Evolutionary conservation across 2,329 filamentous ascomycete genomes (phyloP).

Genomic region (Pestalotiopsis fici): DNA sequence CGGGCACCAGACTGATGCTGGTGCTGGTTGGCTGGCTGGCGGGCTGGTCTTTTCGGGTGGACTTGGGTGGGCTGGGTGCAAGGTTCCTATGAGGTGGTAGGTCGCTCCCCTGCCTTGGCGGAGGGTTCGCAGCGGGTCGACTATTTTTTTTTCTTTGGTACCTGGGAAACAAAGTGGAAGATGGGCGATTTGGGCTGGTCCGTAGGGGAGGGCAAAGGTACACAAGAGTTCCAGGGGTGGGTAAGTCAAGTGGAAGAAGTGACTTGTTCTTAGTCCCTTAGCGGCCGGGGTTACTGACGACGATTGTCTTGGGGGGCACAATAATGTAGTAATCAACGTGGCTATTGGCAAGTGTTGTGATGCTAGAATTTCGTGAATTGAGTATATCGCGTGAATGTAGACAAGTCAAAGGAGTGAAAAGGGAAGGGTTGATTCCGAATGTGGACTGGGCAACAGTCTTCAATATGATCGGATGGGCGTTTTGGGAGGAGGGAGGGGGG

Average conservation of each 20-base stretch:
- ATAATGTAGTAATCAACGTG: neutral
- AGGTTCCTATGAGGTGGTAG: neutral
- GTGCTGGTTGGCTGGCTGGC: neutral
- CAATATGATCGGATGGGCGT: neutral
- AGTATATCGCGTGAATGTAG: neutral
- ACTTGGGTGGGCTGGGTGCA: neutral
- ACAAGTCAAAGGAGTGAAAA: neutral
- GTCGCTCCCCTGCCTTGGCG: neutral
- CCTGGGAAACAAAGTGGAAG: neutral
- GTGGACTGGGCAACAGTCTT: neutral
- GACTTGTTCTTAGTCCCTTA: neutral
- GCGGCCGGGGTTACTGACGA: neutral
- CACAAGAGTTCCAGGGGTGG: neutral
- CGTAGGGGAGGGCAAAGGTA: neutral
- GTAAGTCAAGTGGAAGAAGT: neutral
- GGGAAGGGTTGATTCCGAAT: conserved; percentile 4
- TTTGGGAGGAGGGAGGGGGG: neutral
- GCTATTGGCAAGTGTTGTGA: neutral
- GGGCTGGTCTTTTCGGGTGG: neutral
- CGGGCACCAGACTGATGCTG: neutral
- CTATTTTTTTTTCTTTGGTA: neutral
- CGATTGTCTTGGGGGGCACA: neutral
- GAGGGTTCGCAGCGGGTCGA: neutral
- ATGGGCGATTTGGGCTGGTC: neutral
- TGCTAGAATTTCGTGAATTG: neutral